Evolutionary conservation across 1,284 basidiomycete species (phyloP), one percentile per base, ranked within the genome.

Genomic region (Ceratobasidium sp.): DNA sequence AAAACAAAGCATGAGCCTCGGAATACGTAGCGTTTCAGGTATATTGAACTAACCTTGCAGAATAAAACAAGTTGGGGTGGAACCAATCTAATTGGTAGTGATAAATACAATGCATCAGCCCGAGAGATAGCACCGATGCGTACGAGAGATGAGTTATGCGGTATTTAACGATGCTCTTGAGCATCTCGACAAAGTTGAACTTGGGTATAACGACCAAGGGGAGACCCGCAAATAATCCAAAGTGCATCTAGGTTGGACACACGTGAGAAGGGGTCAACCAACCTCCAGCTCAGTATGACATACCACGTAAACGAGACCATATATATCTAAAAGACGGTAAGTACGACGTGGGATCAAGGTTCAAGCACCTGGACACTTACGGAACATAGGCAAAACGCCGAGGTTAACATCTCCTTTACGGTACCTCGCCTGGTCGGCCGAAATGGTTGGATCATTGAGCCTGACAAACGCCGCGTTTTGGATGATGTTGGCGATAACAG

Each of bases 201-300:
- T 88, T 92, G 1, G 90, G 88, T 9, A 92, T 81, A 5, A 93
- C 85, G 14, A 95, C 91, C n/a, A 92, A 65, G 0, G 88, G 84
- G 62, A 89, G 83, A 9, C 71, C 71, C 14, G 71, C 58, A 43
- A 73, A 73, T 41, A 73, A 6, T 14, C 59, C 49, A 43, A 73
- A 63, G 27, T 63, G 59, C 41, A 59, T 63, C 71, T 79, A 29
- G 9, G 22, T 31, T 77, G n/a, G 13, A 37, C 59, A 8, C 1
- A 27, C 6, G 29, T 54, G 73, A 74, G 0, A 74, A 72, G 19
- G 72, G 43, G 9, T 74, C 74, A 19, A 74, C 63, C 27, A 51
- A 16, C 16, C 16, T 14, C 6, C n/a, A 48, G n/a, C 9, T 49
- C 19, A 4, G 2, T 2, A 7, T 16, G 14, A 65, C 75, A 41